These are phyloP conservation scores for Yarrowia hollandica DNA, from an alignment of 805 yeast species.

Conservation along the genomic window DNA sequence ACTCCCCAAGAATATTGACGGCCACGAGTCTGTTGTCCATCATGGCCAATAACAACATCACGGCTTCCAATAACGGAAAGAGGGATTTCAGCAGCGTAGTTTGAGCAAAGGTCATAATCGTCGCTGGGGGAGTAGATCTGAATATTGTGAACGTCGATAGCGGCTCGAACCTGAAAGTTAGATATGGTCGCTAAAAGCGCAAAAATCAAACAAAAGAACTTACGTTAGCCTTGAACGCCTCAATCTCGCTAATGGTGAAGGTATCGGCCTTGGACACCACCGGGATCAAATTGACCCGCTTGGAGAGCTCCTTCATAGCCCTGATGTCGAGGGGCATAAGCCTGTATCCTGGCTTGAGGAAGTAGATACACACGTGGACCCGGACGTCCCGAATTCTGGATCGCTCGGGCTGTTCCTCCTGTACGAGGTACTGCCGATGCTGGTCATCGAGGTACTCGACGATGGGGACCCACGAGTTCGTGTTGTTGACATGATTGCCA, in stretches of 20 bases:
- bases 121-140: slow-evolving; percentile 55
- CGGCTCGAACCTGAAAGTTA: slow-evolving; percentile 57
- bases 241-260: slow-evolving; percentile 67
- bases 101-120: slow-evolving; percentile 69
- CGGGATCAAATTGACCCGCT: slow-evolving; percentile 84
- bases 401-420: slow-evolving; percentile 88
- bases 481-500: slow-evolving; percentile 86
- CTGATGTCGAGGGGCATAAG: slow-evolving; percentile 84
- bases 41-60: slow-evolving; percentile 54
- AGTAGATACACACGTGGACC: slow-evolving; percentile 87
- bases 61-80: slow-evolving; percentile 51
- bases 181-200: neutral
- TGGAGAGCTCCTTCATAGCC: slow-evolving; percentile 78
- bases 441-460: slow-evolving; percentile 89
- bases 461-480: slow-evolving; percentile 82
- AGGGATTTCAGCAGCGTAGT: slow-evolving; percentile 74
- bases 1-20: slow-evolving; percentile 66
- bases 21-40: slow-evolving; percentile 70
- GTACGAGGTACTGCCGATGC: slow-evolving; percentile 83
- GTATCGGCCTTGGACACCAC: slow-evolving; percentile 89
- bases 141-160: slow-evolving; percentile 81
- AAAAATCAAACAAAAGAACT: neutral
- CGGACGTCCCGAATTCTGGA: slow-evolving; percentile 58
- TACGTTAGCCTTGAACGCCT: slow-evolving; percentile 59
- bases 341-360: slow-evolving; percentile 86